Evolutionary conservation across 352 stramenopile species (phyloP).

Genomic region (Globisporangium yorkense): DNA sequence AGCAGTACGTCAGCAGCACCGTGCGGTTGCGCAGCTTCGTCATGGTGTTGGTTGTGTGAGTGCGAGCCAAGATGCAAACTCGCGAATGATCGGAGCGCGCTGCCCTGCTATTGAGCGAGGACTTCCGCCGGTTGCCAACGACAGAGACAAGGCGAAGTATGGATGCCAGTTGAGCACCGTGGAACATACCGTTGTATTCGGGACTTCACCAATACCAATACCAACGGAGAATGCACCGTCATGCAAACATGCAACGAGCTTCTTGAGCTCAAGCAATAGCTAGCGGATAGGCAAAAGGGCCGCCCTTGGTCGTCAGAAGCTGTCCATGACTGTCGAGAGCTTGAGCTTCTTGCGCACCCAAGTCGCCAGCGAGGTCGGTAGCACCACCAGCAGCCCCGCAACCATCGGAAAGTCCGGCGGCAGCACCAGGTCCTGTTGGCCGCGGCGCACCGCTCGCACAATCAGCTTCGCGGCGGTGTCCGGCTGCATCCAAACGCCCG

Average conservation of each 20-base stretch:
- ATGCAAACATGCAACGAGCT: no score
- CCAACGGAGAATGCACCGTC: no score
- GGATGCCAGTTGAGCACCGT: no score
- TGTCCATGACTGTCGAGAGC: slow-evolving; percentile 13
- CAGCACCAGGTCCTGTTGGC: slow-evolving; percentile 12
- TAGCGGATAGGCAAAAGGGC: background rate
- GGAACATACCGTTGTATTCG: no score
- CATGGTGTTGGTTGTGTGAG: slow-evolving; percentile 3
- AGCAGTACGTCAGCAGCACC: slow-evolving; percentile 14
- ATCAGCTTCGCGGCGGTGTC: slow-evolving; percentile 11
- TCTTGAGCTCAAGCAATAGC: background rate
- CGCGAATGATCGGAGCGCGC: background rate
- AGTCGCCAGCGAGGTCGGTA: slow-evolving; percentile 4
- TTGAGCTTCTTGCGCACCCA: slow-evolving; percentile 14
- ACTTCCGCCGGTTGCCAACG: no score
- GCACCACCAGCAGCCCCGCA: slow-evolving; percentile 3
- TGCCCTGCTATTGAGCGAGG: no score
- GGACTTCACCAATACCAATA: no score
- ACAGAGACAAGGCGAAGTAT: no score
- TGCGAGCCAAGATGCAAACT: background rate
- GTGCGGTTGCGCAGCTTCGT: slow-evolving; percentile 17
- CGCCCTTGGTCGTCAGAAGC: slow-evolving; percentile 1
- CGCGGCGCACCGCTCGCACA: slow-evolving; percentile 10
- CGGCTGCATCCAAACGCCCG: slow-evolving; percentile 13
- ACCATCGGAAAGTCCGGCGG: slow-evolving; percentile 11